Evolutionary conservation across 2,329 filamentous ascomycete species (phyloP).

Genomic region (Calonectria pseudoturangicola): DNA sequence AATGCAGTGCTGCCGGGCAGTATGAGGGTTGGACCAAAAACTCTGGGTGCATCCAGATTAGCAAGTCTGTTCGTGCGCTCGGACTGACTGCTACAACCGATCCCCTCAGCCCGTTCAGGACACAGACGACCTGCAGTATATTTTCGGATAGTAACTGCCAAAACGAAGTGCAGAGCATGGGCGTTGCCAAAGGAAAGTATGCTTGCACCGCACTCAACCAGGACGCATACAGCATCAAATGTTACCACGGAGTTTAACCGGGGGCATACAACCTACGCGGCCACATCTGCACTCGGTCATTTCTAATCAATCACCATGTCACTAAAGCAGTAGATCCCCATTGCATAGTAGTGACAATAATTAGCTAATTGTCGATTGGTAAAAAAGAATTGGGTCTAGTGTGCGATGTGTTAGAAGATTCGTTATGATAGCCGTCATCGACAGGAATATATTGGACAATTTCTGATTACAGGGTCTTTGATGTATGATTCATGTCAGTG

Average conservation of each 20-base stretch:
- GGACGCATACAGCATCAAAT: constrained; percentile 1
- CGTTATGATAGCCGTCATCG: neutral
- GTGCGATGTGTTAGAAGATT: neutral
- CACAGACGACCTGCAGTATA: constrained; percentile 1
- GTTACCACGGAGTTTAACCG: neutral
- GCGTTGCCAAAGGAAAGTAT: neutral
- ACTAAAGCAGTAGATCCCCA: neutral
- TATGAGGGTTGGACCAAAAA: neutral
- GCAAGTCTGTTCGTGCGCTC: neutral
- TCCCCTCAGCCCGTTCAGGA: neutral
- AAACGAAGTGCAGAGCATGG: neutral
- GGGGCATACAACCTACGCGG: neutral
- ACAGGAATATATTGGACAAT: neutral
- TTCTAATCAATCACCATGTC: neutral
- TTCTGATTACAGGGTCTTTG: neutral
- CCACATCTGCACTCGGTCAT: neutral
- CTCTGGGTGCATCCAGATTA: constrained; percentile 4
- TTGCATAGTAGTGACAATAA: neutral
- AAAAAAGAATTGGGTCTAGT: neutral
- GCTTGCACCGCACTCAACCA: constrained; percentile 5
- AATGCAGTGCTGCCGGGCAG: constrained; percentile 1
- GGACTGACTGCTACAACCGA: neutral
- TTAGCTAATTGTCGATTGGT: neutral
- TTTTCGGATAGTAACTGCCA: constrained; percentile 6
- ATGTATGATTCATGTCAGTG: neutral